Conservation (phyloP, 1,284 basidiomycete genomes). For the Ceratobasidium sp. region DNA sequence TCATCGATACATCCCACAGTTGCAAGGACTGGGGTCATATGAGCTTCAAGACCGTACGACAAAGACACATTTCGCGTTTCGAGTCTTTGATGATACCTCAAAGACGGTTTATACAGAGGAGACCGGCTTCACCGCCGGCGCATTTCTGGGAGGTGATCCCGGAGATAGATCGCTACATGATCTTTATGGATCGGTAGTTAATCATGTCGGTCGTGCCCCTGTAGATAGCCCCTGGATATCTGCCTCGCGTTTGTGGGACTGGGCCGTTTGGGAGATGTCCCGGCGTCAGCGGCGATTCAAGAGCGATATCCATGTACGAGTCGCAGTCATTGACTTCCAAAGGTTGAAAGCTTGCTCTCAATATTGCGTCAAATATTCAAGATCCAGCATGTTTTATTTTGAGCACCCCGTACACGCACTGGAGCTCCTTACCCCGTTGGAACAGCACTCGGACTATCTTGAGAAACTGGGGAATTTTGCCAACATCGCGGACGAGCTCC, state of each 20-base stretch:
- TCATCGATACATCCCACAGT: not conserved
- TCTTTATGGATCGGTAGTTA: not conserved
- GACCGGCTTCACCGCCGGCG: not conserved
- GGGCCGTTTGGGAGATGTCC: conserved; percentile 10
- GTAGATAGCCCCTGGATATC: conserved; percentile 5
- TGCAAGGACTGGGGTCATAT: not conserved
- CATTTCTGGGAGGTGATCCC: not conserved
- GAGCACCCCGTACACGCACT: not conserved
- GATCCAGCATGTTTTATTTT: too few relatives aligned
- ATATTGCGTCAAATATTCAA: too few relatives aligned
- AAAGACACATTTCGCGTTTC: not conserved
- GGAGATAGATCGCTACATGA: not conserved
- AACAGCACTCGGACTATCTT: too few relatives aligned
- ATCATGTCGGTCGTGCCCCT: not conserved
- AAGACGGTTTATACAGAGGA: not conserved
- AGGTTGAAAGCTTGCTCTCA: not conserved
- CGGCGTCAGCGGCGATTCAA: not conserved
- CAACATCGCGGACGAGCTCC: conserved; percentile 11
- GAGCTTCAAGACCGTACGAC: not conserved
- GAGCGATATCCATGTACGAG: not conserved
- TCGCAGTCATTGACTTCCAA: conserved; percentile 1
- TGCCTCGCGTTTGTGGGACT: conserved; percentile 7
- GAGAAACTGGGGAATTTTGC: not conserved
- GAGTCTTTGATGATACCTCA: not conserved
- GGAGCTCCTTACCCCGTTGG: not conserved